Conservation (phyloP, 1,284 basidiomycete genomes). For the Coniferiporia sulphurascens region DNA sequence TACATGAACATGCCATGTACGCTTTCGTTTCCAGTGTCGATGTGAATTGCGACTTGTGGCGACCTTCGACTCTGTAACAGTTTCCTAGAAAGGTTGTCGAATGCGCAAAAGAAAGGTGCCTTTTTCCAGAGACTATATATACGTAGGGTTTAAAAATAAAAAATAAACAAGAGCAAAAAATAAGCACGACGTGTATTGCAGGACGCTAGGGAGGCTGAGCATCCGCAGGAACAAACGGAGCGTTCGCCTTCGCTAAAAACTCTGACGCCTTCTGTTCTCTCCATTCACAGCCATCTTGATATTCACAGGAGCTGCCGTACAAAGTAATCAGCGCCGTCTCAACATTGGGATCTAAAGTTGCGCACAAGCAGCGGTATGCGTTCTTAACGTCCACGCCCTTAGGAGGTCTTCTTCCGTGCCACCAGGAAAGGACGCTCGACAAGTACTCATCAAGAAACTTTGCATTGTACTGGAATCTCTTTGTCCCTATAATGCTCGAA, state of each 20-base stretch:
- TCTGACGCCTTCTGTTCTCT: constrained; percentile 61
- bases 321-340: background rate
- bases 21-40: too few relatives aligned
- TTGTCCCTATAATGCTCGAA: constrained; percentile 59
- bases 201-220: too few relatives aligned
- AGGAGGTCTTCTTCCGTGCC: constrained; percentile 65
- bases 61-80: too few relatives aligned
- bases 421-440: constrained; percentile 59
- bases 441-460: constrained; percentile 54
- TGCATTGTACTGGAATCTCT: constrained; percentile 56
- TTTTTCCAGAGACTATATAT: too few relatives aligned
- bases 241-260: background rate
- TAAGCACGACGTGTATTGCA: background rate
- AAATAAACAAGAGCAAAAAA: background rate
- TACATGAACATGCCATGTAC: too few relatives aligned
- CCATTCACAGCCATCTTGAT: constrained; percentile 79
- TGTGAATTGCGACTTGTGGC: too few relatives aligned
- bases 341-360: constrained; percentile 20
- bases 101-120: too few relatives aligned
- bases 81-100: too few relatives aligned
- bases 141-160: too few relatives aligned
- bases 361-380: constrained; percentile 65
- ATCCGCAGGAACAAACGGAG: background rate
- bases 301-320: constrained; percentile 68
- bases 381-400: constrained; percentile 62